Evolutionary conservation across 1,284 basidiomycete genomes (phyloP), one percentile per base, ranked within the genome.

Genomic region (Tylopilus orsonianus): DNA sequence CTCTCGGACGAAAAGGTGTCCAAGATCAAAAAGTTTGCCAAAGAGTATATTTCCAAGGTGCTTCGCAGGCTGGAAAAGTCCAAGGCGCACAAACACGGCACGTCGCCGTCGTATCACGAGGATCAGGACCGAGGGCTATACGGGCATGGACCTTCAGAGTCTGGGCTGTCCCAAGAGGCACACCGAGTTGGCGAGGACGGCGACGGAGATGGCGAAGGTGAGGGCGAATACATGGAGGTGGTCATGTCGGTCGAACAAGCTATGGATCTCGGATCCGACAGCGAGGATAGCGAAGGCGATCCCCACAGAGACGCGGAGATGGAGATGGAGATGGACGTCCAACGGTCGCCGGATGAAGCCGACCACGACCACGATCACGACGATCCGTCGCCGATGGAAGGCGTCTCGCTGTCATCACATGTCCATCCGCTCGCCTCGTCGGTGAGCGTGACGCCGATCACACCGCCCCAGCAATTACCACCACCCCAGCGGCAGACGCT

Each of bases 11-110:
- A 97, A 53, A 98, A 98, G 66, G 73, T 78, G 37, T 64, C 68
- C 39, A 98, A 98, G 74, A 93, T 99, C 66, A 97, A 94, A 71
- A 83, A 89, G 58, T 99, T 96, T 66, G 79, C 90, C 33, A 93
- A 95, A 66, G 93, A 96, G 41, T 99, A 87, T 62, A 83, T 90
- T 45, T 65, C 71, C 43, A 90, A 90, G 67, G 66, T 89, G 10
- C 66, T 88, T 14, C 77, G 77, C 37, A 85, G 79, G 57, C 64
- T 85, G 32, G 80, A 84, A 42, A 85, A 84, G 64, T 71, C 76
- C 5, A 68, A 54, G 35, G 57, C 53, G n/a, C n/a, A n/a, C 5
- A 66, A 46, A 38, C 47, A 41, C 12, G 32, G 59, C 19, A 4
- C 50, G 19, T 57, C 61, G 6, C 59, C 57, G 12, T 61, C 56